Conservation (phyloP, 192 early-diverging fungal species). For the Entophlyctis luteolus region DNA sequence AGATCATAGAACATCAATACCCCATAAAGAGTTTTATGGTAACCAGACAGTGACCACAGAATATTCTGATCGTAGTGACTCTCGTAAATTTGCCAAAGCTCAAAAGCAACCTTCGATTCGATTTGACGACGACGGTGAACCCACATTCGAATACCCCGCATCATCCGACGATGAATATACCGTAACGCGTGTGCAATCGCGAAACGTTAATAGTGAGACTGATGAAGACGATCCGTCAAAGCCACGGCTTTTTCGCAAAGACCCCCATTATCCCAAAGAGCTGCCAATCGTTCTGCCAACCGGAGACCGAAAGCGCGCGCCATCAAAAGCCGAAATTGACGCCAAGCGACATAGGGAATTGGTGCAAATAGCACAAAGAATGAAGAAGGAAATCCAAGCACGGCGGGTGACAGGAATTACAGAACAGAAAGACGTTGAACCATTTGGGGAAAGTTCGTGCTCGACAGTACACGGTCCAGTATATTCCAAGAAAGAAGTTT, state of each 20-base stretch:
- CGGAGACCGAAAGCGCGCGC: not conserved
- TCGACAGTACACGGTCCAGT: not conserved
- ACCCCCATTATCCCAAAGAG: not conserved
- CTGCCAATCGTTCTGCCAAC: not conserved
- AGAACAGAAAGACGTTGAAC: not conserved
- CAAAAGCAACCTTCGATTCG: not conserved
- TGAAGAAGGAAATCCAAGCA: constrained; percentile 17
- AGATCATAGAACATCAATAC: not conserved
- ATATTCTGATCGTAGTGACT: not conserved
- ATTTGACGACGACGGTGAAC: constrained; percentile 19
- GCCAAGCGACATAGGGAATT: constrained; percentile 1
- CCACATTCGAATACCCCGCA: constrained; percentile 11
- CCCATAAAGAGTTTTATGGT: no score
- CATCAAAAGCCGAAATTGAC: constrained; percentile 18
- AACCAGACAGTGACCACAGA: not conserved
- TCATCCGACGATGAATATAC: constrained; percentile 9
- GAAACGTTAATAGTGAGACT: not conserved
- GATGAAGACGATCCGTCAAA: not conserved
- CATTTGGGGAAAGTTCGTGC: not conserved
- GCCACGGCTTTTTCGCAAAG: not conserved
- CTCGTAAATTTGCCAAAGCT: not conserved
- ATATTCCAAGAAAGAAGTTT: not conserved
- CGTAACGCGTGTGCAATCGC: not conserved
- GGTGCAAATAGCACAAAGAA: not conserved
- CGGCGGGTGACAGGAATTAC: not conserved